Evolutionary conservation across 768 basidiomycete species (phyloP).

Genomic region (Xerocomus spinulosus): DNA sequence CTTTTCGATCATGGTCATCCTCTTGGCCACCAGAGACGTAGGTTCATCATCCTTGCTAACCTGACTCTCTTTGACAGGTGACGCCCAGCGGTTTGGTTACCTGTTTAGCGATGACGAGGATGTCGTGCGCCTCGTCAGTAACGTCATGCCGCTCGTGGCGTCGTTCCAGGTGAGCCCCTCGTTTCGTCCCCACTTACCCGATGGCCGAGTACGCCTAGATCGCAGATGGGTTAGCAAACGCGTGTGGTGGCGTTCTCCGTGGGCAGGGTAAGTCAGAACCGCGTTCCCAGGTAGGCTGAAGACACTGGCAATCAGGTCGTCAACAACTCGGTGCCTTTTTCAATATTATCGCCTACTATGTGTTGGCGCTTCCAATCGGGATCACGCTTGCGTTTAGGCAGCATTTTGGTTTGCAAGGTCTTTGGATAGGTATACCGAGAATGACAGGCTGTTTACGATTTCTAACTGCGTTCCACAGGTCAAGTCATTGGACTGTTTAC

Average conservation of each 20-base stretch:
- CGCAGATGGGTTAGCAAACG: conserved; percentile 48
- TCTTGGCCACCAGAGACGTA: conserved; percentile 57
- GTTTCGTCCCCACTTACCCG: not conserved
- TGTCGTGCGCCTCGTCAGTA: conserved; percentile 46
- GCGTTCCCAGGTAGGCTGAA: conserved; percentile 1
- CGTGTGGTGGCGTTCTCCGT: conserved; percentile 47
- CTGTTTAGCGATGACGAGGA: conserved; percentile 61
- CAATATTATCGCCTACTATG: conserved; percentile 63
- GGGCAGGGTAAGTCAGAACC: conserved; percentile 36
- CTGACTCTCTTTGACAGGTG: not conserved
- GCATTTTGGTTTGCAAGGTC: conserved; percentile 42
- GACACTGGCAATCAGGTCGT: conserved; percentile 29
- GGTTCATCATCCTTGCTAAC: conserved; percentile 12
- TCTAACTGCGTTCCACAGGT: conserved; percentile 36
- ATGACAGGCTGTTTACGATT: not conserved
- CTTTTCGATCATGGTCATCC: conserved; percentile 49
- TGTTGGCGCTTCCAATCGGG: conserved; percentile 49
- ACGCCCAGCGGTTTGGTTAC: conserved; percentile 51
- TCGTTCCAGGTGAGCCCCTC: conserved; percentile 42
- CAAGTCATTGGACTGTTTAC: conserved; percentile 70
- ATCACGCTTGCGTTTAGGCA: conserved; percentile 47
- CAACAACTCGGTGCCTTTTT: conserved; percentile 74
- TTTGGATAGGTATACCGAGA: conserved; percentile 44
- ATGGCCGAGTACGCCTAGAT: conserved; percentile 29
- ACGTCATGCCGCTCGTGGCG: conserved; percentile 51